Conservation (phyloP, 192 early-diverging fungal species). For the Coemansia sp. region DNA sequence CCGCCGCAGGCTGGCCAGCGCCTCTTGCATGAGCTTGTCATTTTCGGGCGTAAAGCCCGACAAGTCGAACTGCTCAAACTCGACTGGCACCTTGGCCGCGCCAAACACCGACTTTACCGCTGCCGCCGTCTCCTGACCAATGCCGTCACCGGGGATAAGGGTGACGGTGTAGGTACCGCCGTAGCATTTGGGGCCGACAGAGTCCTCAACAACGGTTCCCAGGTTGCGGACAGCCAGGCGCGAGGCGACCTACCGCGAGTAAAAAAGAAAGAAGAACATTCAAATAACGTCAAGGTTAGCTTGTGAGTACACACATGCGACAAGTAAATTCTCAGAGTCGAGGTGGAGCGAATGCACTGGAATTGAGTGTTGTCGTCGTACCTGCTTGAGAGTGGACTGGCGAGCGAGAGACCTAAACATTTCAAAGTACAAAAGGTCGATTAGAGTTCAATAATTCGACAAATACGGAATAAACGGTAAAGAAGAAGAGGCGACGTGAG, state of each 20-base stretch:
- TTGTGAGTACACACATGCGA: background rate
- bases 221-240: slow-evolving; percentile 49
- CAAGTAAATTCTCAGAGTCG: background rate
- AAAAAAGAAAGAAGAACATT: background rate
- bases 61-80: slow-evolving; percentile 97
- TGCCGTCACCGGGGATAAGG: slow-evolving; percentile 97
- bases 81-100: slow-evolving; percentile 89
- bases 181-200: slow-evolving; percentile 63
- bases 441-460: slow-evolving; percentile 2
- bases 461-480: background rate
- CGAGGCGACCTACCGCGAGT: slow-evolving; percentile 38
- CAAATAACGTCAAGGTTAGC: background rate
- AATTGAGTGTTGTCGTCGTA: slow-evolving; percentile 22
- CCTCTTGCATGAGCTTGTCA: slow-evolving; percentile 82
- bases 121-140: slow-evolving; percentile 88
- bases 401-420: slow-evolving; percentile 48
- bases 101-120: slow-evolving; percentile 94
- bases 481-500: background rate
- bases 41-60: slow-evolving; percentile 85
- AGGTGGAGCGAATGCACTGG: background rate
- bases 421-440: slow-evolving; percentile 1
- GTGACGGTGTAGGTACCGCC: slow-evolving; percentile 95
- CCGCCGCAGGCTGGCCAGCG: slow-evolving; percentile 84
- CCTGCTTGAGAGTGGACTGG: slow-evolving; percentile 46
- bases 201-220: slow-evolving; percentile 50